Evolutionary conservation across 2,329 filamentous ascomycete species (phyloP).

Genomic region (Cercospora berteroae): DNA sequence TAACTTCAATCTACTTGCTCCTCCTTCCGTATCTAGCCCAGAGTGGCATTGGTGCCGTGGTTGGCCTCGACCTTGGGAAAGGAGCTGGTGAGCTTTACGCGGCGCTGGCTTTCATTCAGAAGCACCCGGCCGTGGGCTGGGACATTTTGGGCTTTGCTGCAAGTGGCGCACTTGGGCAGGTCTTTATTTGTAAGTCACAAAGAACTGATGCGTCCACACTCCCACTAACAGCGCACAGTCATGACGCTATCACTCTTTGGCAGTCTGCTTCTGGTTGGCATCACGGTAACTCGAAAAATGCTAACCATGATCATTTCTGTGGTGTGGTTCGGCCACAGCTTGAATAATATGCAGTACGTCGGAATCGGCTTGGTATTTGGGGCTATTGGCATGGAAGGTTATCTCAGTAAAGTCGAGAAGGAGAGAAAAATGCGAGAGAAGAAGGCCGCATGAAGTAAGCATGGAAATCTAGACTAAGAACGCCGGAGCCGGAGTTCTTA

Average conservation of each 20-base stretch:
- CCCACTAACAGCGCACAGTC: slow-evolving; percentile 23
- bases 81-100: slow-evolving; percentile 72
- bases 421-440: slow-evolving; percentile 70
- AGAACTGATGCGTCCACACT: background rate
- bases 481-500: background rate
- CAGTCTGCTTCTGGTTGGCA: slow-evolving; percentile 86
- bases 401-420: slow-evolving; percentile 80
- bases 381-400: slow-evolving; percentile 86
- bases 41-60: slow-evolving; percentile 47
- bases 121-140: slow-evolving; percentile 77
- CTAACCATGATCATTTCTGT: slow-evolving; percentile 97
- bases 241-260: slow-evolving; percentile 84
- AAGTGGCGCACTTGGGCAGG: slow-evolving; percentile 88
- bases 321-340: slow-evolving; percentile 84
- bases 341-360: slow-evolving; percentile 87
- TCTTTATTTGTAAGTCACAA: slow-evolving; percentile 71
- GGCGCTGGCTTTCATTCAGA: slow-evolving; percentile 76
- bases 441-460: slow-evolving; percentile 23
- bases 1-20: slow-evolving; percentile 75
- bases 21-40: slow-evolving; percentile 75
- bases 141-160: slow-evolving; percentile 87
- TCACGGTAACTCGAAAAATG: slow-evolving; percentile 98
- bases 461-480: background rate
- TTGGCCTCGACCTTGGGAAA: slow-evolving; percentile 44
- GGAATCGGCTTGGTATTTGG: slow-evolving; percentile 92